A percentile compares a stretch with the other conserved stretches of the same genome.
Conservation (phyloP, 1,284 basidiomycete genomes). For the Psilocybe mexicana region DNA sequence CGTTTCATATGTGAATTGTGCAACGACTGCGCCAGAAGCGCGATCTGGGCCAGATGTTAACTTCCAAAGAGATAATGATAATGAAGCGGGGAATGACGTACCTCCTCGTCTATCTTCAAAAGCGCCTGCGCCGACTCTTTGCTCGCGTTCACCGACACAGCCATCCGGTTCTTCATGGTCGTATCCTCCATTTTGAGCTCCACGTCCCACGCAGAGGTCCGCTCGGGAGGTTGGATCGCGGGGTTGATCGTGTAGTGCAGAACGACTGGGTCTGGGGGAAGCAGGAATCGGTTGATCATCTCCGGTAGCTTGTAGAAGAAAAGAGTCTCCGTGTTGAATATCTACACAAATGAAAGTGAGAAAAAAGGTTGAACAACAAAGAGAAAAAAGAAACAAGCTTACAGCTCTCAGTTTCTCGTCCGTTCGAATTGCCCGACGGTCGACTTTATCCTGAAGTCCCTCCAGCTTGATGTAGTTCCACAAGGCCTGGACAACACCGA, state of each 20-base stretch:
- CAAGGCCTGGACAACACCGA: slow-evolving; percentile 80
- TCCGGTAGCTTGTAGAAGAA: slow-evolving; percentile 86
- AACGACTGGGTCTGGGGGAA: slow-evolving; percentile 81
- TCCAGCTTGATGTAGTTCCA: slow-evolving; percentile 94
- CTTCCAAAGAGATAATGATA: not conserved
- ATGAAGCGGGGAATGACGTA: slow-evolving; percentile 37
- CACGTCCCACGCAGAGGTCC: slow-evolving; percentile 80
- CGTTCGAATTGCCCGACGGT: slow-evolving; percentile 76
- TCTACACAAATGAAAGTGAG: slow-evolving; percentile 39
- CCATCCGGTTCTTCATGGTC: slow-evolving; percentile 74
- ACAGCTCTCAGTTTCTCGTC: slow-evolving; percentile 74
- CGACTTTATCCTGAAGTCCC: slow-evolving; percentile 88
- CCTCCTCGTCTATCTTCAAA: slow-evolving; percentile 85
- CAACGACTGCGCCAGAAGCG: slow-evolving; percentile 77
- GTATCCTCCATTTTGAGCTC: slow-evolving; percentile 90
- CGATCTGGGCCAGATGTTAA: slow-evolving; percentile 57
- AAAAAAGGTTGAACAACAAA: not conserved
- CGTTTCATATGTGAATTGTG: slow-evolving; percentile 86
- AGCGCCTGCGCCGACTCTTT: slow-evolving; percentile 72
- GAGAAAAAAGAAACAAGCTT: slow-evolving; percentile 33
- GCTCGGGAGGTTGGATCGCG: slow-evolving; percentile 54
- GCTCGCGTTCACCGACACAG: slow-evolving; percentile 71
- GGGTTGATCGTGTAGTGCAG: slow-evolving; percentile 81
- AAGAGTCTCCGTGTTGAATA: slow-evolving; percentile 66
- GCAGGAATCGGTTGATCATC: slow-evolving; percentile 78